Evolutionary conservation across 2,329 filamentous ascomycete species (phyloP), one percentile per base, ranked within the genome.

Genomic region (Zasmidium cellare): DNA sequence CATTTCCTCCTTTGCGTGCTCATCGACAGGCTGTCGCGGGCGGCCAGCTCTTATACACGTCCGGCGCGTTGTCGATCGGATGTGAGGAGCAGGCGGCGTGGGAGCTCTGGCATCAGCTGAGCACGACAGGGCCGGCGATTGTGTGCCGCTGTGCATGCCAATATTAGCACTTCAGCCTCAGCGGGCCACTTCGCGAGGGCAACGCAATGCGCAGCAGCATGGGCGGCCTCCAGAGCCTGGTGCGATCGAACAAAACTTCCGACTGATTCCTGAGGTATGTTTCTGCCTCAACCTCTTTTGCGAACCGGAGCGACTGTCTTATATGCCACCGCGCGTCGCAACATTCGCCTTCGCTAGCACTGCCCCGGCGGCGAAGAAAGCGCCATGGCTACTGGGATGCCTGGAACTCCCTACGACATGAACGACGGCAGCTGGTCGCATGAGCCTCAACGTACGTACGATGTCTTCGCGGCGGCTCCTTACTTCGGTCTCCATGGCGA

Each of bases 181-280:
- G 35, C 35, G 35, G 35, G 35, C 3, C 35, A n/a, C 12, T 18
- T 41, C 35, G 35, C 35, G 35, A 41, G 35, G 35, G 35, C 35
- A 18, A 9, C 28, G 28, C 7, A 41, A 9, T 41, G 12, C 35
- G 35, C 35, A 25, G 46, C 46, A 18, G 19, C 9, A 5, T 14
- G 46, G 46, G 46, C 46, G 46, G 46, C 46, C 46, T 49, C 46
- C 46, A 28, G 20, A 49, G 46, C 46, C 46, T 49, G 24, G 20
- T 20, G 46, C 16, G 22, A 7, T 3, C 46, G 22, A 28, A 20
- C 35, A 41, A 41, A 41, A 41, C 35, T 41, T 41, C 12, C 35
- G 35, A 18, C 35, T 6, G 35, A 41, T 41, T 41, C 35, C 35
- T 41, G 35, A 41, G 35, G 35, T 41, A 41, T 41, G 35, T n/a